Percentiles rank a stretch among this genome's conserved stretches.
Evolutionary conservation across 306 rosid species (phyloP).

Genomic region (Potentilla sterilis): DNA sequence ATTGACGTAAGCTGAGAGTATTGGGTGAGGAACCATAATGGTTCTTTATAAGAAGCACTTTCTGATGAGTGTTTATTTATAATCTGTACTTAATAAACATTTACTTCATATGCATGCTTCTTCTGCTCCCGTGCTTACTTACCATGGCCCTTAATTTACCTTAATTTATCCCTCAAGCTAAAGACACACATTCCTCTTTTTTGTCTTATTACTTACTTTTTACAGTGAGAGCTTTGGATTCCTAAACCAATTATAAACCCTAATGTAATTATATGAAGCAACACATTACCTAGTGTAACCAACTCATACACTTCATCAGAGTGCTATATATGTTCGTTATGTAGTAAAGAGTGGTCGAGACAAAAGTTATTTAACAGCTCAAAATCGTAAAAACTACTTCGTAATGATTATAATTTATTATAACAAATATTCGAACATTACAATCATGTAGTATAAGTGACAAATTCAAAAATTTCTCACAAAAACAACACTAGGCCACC

Average conservation of each 20-base stretch:
- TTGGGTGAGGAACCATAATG: slow-evolving; percentile 18
- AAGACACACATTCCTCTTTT: slow-evolving; percentile 29
- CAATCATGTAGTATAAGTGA: too few relatives aligned
- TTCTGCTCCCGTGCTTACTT: slow-evolving; percentile 52
- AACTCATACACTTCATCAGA: too few relatives aligned
- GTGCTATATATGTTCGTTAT: too few relatives aligned
- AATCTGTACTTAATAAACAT: not conserved
- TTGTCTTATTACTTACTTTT: slow-evolving; percentile 30
- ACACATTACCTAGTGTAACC: not conserved
- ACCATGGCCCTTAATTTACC: slow-evolving; percentile 6
- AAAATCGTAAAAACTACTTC: too few relatives aligned
- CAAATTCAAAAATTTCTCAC: too few relatives aligned
- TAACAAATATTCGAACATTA: too few relatives aligned
- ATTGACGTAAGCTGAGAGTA: slow-evolving; percentile 34
- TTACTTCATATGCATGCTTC: slow-evolving; percentile 35
- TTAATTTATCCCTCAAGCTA: slow-evolving; percentile 27
- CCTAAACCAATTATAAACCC: not conserved
- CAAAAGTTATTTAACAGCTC: too few relatives aligned
- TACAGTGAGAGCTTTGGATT: slow-evolving; percentile 33
- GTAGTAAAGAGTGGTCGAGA: too few relatives aligned
- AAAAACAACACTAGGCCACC: too few relatives aligned
- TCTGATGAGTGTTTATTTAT: slow-evolving; percentile 21
- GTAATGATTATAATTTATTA: too few relatives aligned
- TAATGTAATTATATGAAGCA: not conserved
- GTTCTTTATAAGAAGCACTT: slow-evolving; percentile 33